Evolutionary conservation across 2,329 filamentous ascomycete species (phyloP).

Genomic region (Alternaria panax): DNA sequence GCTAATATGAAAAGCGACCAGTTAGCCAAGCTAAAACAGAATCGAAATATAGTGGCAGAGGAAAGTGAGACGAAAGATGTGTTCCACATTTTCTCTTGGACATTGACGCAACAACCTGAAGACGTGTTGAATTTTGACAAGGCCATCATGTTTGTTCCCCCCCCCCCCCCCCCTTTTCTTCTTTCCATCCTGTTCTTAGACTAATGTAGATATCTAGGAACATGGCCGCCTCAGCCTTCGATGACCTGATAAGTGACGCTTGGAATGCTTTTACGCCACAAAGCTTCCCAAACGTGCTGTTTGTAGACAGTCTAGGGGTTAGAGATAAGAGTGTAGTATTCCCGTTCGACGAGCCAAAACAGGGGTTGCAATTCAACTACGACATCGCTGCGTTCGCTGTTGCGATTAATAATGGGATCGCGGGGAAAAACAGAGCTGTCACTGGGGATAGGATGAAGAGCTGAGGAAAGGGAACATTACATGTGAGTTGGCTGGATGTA

Average conservation of each 20-base stretch:
- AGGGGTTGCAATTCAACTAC: conserved; percentile 26
- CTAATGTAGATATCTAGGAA: conserved; percentile 21
- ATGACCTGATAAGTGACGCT: conserved; percentile 42
- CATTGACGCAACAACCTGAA: conserved; percentile 44
- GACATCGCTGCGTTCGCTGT: conserved; percentile 46
- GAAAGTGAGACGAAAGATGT: conserved; percentile 33
- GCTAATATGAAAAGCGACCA: conserved; percentile 48
- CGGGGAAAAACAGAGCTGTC: conserved; percentile 39
- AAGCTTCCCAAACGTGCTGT: conserved; percentile 48
- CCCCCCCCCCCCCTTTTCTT: too few relatives aligned
- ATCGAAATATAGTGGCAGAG: conserved; percentile 40
- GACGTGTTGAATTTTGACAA: conserved; percentile 45
- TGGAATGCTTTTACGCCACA: conserved; percentile 46
- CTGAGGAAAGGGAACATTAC: not conserved
- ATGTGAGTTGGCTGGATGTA: not conserved
- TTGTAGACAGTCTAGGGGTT: conserved; percentile 44
- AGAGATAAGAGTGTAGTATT: conserved; percentile 43
- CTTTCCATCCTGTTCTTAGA: too few relatives aligned
- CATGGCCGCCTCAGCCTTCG: conserved; percentile 38
- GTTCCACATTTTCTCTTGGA: conserved; percentile 50
- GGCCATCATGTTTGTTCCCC: conserved; percentile 33
- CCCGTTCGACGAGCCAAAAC: conserved; percentile 37
- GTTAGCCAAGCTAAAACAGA: conserved; percentile 44
- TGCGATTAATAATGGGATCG: conserved; percentile 47
- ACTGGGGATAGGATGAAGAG: conserved; percentile 19